phyloP scores from a whole-genome alignment of 257 asterid species.

The Solanum bulbocastanum region DNA sequence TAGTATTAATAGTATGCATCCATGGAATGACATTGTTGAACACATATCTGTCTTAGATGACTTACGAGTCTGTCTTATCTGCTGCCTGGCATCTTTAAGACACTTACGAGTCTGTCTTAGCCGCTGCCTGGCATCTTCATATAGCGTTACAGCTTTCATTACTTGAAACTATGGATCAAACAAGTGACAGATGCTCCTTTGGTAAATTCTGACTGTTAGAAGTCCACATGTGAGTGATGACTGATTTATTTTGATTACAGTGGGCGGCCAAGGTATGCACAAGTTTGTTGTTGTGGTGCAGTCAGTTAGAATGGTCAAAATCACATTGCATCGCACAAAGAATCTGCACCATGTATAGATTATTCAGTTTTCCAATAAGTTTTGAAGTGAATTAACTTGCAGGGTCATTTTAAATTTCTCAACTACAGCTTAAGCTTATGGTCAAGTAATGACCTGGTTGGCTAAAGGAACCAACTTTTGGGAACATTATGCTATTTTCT shows the following conservation, averaged over 20 bases:
- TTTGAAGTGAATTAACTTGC: not conserved
- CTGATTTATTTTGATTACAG: not conserved
- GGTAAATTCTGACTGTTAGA: not conserved
- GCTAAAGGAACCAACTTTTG: not conserved
- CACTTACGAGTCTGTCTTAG: not conserved
- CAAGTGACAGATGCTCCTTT: not conserved
- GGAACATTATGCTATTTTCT: not conserved
- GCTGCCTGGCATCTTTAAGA: not conserved
- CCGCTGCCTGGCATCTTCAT: not conserved
- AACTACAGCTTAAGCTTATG: not conserved
- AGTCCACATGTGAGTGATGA: not conserved
- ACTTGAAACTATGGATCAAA: not conserved
- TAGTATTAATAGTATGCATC: not conserved
- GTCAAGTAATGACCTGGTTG: not conserved
- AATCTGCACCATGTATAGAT: not conserved
- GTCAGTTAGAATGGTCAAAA: not conserved
- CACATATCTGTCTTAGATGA: not conserved
- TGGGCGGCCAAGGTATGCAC: not conserved
- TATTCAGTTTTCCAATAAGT: not conserved
- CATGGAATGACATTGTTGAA: not conserved
- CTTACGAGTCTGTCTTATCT: not conserved
- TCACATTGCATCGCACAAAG: not conserved
- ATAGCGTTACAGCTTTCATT: not conserved
- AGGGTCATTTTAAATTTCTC: not conserved
- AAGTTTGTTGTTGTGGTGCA: not conserved